phyloP scores from a whole-genome alignment of 768 basidiomycete species.

The Albatrellus ellisii region DNA sequence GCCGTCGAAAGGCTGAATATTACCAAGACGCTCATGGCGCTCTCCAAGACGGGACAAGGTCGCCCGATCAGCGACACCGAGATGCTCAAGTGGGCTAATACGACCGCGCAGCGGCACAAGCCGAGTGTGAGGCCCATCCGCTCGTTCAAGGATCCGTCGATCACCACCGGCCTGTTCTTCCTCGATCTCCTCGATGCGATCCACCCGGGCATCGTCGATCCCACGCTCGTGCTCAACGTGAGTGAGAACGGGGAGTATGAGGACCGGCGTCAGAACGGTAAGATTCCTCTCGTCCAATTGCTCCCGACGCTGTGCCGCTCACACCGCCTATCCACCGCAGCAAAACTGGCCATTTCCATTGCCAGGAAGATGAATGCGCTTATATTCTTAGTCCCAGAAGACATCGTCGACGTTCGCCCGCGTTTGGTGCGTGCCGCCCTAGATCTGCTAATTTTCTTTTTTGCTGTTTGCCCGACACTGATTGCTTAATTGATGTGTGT shows the following conservation, averaged over 20 bases:
- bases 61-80: conserved; percentile 83
- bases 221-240: conserved; percentile 57
- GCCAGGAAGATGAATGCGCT: conserved; percentile 95
- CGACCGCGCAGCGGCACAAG: conserved; percentile 66
- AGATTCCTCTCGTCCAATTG: conserved; percentile 11
- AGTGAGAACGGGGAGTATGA: conserved; percentile 59
- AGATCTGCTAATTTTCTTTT: neutral
- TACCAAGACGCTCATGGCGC: conserved; percentile 70
- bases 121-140: conserved; percentile 50
- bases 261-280: conserved; percentile 86
- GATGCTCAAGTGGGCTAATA: conserved; percentile 94
- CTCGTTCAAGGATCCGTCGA: conserved; percentile 87
- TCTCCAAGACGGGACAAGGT: conserved; percentile 57
- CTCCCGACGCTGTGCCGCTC: neutral
- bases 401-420: conserved; percentile 89
- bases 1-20: conserved; percentile 56
- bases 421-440: conserved; percentile 43
- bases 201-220: conserved; percentile 92
- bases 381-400: conserved; percentile 95
- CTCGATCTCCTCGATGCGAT: conserved; percentile 86
- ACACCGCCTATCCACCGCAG: conserved; percentile 27
- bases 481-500: neutral
- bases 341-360: conserved; percentile 95
- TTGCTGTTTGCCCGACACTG: neutral
- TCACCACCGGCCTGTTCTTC: conserved; percentile 87